Evolutionary conservation across 108 stramenopile species (phyloP).

Genomic region (Nannochloropsis salina): DNA sequence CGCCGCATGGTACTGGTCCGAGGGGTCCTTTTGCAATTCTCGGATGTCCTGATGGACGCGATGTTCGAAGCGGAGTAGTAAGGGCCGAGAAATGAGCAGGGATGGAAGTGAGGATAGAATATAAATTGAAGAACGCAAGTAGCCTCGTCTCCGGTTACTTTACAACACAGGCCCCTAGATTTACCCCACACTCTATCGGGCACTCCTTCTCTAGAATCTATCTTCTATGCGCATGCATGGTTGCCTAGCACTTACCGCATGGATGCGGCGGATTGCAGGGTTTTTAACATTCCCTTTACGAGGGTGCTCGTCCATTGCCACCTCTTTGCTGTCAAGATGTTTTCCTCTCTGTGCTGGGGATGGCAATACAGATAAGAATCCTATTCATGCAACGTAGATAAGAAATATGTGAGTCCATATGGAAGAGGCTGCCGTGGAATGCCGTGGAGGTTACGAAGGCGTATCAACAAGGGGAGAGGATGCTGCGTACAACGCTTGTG

Average conservation of each 20-base stretch:
- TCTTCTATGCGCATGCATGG: too few relatives aligned
- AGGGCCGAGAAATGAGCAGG: not conserved
- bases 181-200: not conserved
- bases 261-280: conserved; percentile 45
- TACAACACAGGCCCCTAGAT: too few relatives aligned
- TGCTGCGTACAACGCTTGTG: too few relatives aligned
- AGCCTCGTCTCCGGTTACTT: too few relatives aligned
- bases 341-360: not conserved
- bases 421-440: too few relatives aligned
- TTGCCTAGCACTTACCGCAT: conserved; percentile 23
- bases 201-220: not conserved
- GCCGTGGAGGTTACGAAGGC: too few relatives aligned
- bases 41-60: conserved; percentile 63
- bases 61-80: not conserved
- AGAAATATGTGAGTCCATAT: too few relatives aligned
- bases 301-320: not conserved
- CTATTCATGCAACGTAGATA: too few relatives aligned
- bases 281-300: conserved; percentile 34
- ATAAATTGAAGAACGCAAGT: too few relatives aligned
- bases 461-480: too few relatives aligned
- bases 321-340: not conserved
- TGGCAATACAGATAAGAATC: too few relatives aligned
- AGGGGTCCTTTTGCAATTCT: conserved; percentile 84
- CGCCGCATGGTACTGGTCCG: conserved; percentile 79
- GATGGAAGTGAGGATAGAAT: not conserved